Conservation (phyloP, 2,329 filamentous ascomycete genomes). For the Penicillium frequentans region DNA sequence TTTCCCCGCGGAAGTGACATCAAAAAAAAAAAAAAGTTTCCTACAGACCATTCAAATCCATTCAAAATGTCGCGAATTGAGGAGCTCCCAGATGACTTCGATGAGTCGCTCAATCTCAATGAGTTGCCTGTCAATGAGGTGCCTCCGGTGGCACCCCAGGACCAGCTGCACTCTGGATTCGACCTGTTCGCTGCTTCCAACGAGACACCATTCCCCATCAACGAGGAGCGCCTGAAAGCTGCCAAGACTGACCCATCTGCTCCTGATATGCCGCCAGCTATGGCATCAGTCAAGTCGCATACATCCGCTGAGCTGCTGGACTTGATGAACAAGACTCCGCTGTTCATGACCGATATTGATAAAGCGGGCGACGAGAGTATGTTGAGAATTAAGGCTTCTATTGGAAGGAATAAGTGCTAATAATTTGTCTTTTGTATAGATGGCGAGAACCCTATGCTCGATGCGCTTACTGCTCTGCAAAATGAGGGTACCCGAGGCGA, state of each 20-base stretch:
- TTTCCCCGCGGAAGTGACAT: slow-evolving; percentile 11
- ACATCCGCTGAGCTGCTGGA: slow-evolving; percentile 61
- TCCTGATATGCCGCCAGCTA: slow-evolving; percentile 57
- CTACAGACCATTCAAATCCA: not conserved
- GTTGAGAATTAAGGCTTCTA: slow-evolving; percentile 8
- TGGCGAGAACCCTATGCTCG: slow-evolving; percentile 77
- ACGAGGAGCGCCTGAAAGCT: slow-evolving; percentile 35
- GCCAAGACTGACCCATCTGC: slow-evolving; percentile 30
- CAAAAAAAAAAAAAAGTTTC: not conserved
- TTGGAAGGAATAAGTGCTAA: slow-evolving; percentile 2
- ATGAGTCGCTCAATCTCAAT: slow-evolving; percentile 48
- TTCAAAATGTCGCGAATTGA: slow-evolving; percentile 53
- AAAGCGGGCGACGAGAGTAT: slow-evolving; percentile 57
- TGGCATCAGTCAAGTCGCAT: slow-evolving; percentile 58
- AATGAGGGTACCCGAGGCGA: slow-evolving; percentile 90
- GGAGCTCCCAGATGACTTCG: slow-evolving; percentile 53
- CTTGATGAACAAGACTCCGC: slow-evolving; percentile 69
- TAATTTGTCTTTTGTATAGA: slow-evolving; percentile 26
- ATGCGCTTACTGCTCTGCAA: slow-evolving; percentile 83
- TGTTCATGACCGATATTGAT: slow-evolving; percentile 94
- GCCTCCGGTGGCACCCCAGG: slow-evolving; percentile 18
- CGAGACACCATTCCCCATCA: slow-evolving; percentile 41
- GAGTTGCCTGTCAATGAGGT: slow-evolving; percentile 36
- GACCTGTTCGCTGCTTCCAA: slow-evolving; percentile 26
- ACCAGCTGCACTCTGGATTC: slow-evolving; percentile 20